These are phyloP conservation scores for Pilobolus umbonatus DNA, from an alignment of 192 early-diverging fungal genomes.

Conservation along the genomic window DNA sequence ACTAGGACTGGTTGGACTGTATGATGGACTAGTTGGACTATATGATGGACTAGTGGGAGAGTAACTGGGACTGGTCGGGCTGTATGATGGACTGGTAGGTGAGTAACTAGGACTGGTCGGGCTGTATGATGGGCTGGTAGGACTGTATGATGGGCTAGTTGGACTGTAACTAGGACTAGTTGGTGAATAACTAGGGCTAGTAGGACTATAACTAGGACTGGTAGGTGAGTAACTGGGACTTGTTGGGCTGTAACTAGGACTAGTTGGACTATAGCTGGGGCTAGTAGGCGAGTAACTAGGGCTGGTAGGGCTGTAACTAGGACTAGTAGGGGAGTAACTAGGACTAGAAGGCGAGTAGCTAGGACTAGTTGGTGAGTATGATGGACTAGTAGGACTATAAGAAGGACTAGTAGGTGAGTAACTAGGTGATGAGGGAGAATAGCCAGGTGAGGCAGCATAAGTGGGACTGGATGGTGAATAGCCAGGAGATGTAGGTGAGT, in stretches of 20 bases:
- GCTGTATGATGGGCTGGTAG: conserved; percentile 67
- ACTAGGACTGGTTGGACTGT: conserved; percentile 65
- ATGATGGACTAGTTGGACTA: conserved; percentile 65
- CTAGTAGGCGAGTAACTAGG: conserved; percentile 63
- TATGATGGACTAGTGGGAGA: conserved; percentile 64
- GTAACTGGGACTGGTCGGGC: conserved; percentile 58
- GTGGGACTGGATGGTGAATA: conserved; percentile 75
- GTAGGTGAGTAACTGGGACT: conserved; percentile 76
- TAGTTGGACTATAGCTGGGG: conserved; percentile 58
- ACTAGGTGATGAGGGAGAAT: conserved; percentile 59
- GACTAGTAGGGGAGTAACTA: conserved; percentile 59
- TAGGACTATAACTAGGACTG: conserved; percentile 61
- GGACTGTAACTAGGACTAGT: conserved; percentile 75
- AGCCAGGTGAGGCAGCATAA: conserved; percentile 64
- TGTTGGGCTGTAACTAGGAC: conserved; percentile 72
- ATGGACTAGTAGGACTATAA: conserved; percentile 65
- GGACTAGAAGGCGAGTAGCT: conserved; percentile 64
- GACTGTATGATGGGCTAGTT: conserved; percentile 65
- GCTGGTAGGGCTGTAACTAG: conserved; percentile 62
- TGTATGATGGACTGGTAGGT: conserved; percentile 57
- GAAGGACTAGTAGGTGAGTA: conserved; percentile 61
- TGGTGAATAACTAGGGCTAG: conserved; percentile 73
- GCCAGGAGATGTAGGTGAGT: conserved; percentile 62
- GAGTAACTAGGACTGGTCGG: conserved; percentile 70
- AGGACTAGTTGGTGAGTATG: conserved; percentile 74